A percentile compares a stretch with the other conserved stretches of the same genome.
These are phyloP conservation scores for Trichoderma atroviride DNA, from an alignment of 2,329 filamentous ascomycete genomes.

Conservation along the genomic window DNA sequence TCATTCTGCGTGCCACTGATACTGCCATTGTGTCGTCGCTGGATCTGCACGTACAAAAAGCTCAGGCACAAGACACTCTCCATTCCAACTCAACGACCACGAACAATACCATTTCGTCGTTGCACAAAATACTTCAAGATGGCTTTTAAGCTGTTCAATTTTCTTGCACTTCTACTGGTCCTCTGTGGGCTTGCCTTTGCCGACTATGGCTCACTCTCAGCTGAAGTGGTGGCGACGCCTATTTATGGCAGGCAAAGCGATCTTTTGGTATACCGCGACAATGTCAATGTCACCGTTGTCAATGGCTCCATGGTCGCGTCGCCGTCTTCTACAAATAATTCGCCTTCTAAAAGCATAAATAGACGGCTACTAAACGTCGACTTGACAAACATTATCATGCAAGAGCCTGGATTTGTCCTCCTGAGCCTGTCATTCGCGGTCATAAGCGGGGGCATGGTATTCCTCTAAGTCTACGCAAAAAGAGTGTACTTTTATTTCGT, in stretches of 20 bases:
- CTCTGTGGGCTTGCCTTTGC: constrained; percentile 21
- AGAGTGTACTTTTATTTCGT: neutral
- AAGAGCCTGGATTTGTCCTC: constrained; percentile 32
- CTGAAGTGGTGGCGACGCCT: neutral
- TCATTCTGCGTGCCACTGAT: neutral
- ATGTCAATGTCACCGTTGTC: constrained; percentile 47
- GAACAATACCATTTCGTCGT: neutral
- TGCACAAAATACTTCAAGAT: neutral
- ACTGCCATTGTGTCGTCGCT: neutral
- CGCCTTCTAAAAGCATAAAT: neutral
- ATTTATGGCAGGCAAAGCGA: neutral
- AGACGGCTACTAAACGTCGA: constrained; percentile 27
- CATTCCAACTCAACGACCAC: neutral
- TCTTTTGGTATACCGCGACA: constrained; percentile 50
- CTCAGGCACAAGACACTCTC: neutral
- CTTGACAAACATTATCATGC: constrained; percentile 28
- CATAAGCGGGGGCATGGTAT: constrained; percentile 33
- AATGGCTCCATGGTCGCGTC: constrained; percentile 1
- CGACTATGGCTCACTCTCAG: neutral
- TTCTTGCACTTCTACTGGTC: constrained; percentile 15
- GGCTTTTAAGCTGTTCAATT: constrained; percentile 10
- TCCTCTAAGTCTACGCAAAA: constrained; percentile 21
- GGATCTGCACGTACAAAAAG: neutral
- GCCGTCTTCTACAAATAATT: neutral
- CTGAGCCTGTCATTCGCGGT: constrained; percentile 34